Evolutionary conservation across 2,329 filamentous ascomycete species (phyloP), one percentile per base, ranked within the genome.

Genomic region (Canariomyces notabilis): DNA sequence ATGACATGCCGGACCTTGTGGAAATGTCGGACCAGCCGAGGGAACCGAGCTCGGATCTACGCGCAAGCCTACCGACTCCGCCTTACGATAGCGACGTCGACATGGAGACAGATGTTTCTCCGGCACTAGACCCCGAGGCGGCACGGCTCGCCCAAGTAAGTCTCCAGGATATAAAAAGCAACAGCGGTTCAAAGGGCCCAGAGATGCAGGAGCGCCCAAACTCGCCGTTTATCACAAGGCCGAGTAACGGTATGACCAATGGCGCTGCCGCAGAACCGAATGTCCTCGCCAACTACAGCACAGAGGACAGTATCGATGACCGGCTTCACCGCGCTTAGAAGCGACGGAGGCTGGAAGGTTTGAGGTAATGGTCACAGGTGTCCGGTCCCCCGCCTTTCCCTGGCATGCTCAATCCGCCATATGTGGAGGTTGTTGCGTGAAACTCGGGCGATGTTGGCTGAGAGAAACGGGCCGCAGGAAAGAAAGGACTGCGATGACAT

Each of bases 131-230:
- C 18, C 18, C 32, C 6, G 31, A 26, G n/a, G 22, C 32, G 19
- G 40, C 32, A 15, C 37, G 42, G 37, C 40, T 54, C 16, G 49
- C 42, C 9, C 44, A 46, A 16, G 53, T 54, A 19, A 48, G 51
- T 19, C 41, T 56, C 21, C 47, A 51, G 20, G 48, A 50, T 21
- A 5, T 23, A 2, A 50, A 38, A 20, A 42, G 23, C 29, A 46
- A 18, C 38, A 35, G 22, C 32, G 22, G 23, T 6, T 18, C 32
- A 2, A 49, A 34, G 37, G 21, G 32, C 8, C 48, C 21, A 12
- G 54, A 56, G 46, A 56, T 56, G 54, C 54, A 55, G 34, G 45
- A 53, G 26, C 42, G 48, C 3, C 42, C 39, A 4, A 34, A 42
- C 12, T 11, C 37, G 33, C 48, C n/a, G 20, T 26, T 51, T 15